phyloP scores from a whole-genome alignment of 2,329 filamentous ascomycete genomes.

The Harringtonia lauricola region DNA sequence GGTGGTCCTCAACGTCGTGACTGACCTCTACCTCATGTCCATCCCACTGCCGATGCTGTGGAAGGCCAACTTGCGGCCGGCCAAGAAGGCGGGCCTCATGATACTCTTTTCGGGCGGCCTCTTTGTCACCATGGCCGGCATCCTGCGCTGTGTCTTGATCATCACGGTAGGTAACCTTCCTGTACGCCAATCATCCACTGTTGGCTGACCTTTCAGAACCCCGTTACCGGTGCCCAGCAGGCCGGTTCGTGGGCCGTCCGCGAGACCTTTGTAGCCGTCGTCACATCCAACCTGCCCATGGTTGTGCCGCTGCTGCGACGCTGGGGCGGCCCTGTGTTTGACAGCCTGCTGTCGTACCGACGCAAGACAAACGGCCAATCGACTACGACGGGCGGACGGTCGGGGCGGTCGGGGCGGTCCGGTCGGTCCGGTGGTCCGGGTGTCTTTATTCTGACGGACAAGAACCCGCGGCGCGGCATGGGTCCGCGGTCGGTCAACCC shows the following conservation, averaged over 20 bases:
- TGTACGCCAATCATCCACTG: neutral
- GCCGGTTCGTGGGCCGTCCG: constrained; percentile 26
- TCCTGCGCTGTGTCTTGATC: constrained; percentile 42
- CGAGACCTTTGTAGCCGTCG: constrained; percentile 16
- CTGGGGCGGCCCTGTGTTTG: constrained; percentile 7
- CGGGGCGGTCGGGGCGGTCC: too few species aligned
- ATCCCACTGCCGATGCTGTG: constrained; percentile 39
- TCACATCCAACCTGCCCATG: constrained; percentile 15
- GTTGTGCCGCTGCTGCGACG: constrained; percentile 12
- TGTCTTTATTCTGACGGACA: constrained; percentile 15
- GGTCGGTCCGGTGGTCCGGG: neutral
- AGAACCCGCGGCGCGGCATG: constrained; percentile 16
- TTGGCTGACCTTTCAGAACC: constrained; percentile 15
- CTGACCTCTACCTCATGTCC: constrained; percentile 27
- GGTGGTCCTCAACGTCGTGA: constrained; percentile 25
- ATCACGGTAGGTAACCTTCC: constrained; percentile 17
- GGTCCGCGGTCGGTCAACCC: constrained; percentile 17
- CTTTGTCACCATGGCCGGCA: constrained; percentile 42
- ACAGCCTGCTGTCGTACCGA: neutral
- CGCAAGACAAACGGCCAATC: too few species aligned
- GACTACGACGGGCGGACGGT: too few species aligned
- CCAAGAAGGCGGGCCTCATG: constrained; percentile 40
- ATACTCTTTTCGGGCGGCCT: constrained; percentile 43
- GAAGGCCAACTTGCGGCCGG: constrained; percentile 33
- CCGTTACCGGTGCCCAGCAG: constrained; percentile 23